Evolutionary conservation across 257 asterid species (phyloP), one percentile per base, ranked within the genome.

Genomic region (Solanum rostratum): DNA sequence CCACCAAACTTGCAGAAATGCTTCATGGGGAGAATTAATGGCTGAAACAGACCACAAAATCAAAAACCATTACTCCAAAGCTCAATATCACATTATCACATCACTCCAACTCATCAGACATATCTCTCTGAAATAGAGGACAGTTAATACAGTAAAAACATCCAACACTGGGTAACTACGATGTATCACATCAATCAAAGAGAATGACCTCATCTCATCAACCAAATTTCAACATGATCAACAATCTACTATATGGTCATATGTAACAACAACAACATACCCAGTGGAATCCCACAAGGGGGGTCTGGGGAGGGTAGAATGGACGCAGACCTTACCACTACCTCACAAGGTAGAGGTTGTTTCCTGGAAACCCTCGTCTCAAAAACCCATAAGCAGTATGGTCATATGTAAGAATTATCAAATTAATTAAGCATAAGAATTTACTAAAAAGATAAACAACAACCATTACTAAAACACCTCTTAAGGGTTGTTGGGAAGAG

Each of bases 1-100:
- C 88, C 90, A 87, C 90, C 88, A 89, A 22, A 84, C 91, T 4
- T 50, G 45, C 22, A 89, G 24, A 80, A 89, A 87, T 13, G 89
- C 89, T 43, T 87, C 88, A 66, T 30, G 13, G 13, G 22, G 41
- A 74, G 84, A 19, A 70, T 79, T 30, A 14, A 86, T 19, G 12
- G 70, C 89, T 88, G 86, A 74, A 29, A 65, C 13, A 52, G 46
- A 57, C 3, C 20, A 22, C 11, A 57, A 27, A 46, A 30, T 43
- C 16, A 12, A 45, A 52, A 60, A 49, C 2, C 15, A n/a, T 55
- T 81, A 37, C 7, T 43, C 29, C 55, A 41, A 71, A 41, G 33
- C 10, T 41, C 6, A 2, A 7, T 43, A 71, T 70, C 79, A 43
- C 20, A 71, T 65, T 14, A 15, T 29, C 74, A 30, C 20, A 37